Conservation (phyloP, 1,284 basidiomycete genomes). For the Pseudozyma tsukubaensis region DNA sequence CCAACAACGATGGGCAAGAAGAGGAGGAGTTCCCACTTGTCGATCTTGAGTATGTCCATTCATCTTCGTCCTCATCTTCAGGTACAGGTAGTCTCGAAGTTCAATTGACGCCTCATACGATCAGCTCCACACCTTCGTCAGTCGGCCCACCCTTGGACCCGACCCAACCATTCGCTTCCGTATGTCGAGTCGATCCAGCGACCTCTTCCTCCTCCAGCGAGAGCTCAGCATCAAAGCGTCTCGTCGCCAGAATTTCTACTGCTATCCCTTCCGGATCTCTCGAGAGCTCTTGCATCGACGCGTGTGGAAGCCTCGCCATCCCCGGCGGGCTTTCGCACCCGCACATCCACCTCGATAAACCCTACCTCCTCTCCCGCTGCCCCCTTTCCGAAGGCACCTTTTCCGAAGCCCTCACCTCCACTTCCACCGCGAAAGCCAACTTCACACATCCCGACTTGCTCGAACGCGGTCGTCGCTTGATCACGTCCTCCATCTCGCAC, state of each 20-base stretch:
- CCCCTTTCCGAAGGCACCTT: constrained; percentile 28
- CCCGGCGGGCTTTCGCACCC: constrained; percentile 49
- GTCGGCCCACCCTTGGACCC: constrained; percentile 1
- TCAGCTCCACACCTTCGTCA: neutral
- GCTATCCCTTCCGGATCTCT: no score
- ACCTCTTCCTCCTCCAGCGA: neutral
- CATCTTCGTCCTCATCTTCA: neutral
- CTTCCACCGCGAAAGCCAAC: constrained; percentile 23
- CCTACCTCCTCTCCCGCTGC: constrained; percentile 35
- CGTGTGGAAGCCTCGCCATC: constrained; percentile 22
- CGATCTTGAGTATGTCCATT: constrained; percentile 19
- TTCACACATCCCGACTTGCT: constrained; percentile 26
- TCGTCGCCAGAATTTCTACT: no score
- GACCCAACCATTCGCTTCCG: constrained; percentile 5
- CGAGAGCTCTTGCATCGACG: constrained; percentile 21
- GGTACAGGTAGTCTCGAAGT: constrained; percentile 4
- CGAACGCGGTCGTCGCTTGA: constrained; percentile 22
- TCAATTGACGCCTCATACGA: constrained; percentile 1
- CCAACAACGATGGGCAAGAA: neutral
- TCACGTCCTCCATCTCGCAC: constrained; percentile 31
- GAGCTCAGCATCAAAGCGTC: neutral
- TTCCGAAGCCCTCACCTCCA: constrained; percentile 38
- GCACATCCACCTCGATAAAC: constrained; percentile 54
- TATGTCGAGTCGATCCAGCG: neutral
- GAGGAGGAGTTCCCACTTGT: constrained; percentile 12